Percentiles rank a stretch among this genome's conserved stretches.
Conservation (phyloP, 164 flowering plant species). For the Magnolia sinica region DNA sequence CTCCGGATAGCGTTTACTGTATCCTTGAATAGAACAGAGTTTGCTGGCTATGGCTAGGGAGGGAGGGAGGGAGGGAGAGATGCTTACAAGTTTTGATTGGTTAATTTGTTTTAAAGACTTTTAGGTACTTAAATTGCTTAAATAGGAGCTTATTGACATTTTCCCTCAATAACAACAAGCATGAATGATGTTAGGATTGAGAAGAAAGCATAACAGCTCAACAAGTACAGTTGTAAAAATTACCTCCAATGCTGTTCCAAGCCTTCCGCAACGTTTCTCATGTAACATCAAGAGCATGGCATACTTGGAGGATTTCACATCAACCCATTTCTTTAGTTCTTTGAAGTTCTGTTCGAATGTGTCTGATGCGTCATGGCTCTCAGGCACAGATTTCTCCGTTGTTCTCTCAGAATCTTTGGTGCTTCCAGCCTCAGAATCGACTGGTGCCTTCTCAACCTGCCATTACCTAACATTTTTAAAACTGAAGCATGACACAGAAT, state of each 20-base stretch:
- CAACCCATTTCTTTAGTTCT: slow-evolving; percentile 86
- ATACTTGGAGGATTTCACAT: slow-evolving; percentile 71
- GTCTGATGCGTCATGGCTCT: slow-evolving; percentile 30
- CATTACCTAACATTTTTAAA: not conserved
- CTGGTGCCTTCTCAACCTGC: slow-evolving; percentile 31
- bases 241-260: slow-evolving; percentile 92
- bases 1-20: too few relatives aligned
- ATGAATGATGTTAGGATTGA: not conserved
- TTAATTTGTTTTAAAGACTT: not conserved
- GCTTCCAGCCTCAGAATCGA: slow-evolving; percentile 17
- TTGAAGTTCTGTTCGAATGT: slow-evolving; percentile 76
- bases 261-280: slow-evolving; percentile 64
- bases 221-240: not conserved
- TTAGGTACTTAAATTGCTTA: not conserved
- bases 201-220: not conserved
- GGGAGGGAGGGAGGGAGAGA: too few relatives aligned
- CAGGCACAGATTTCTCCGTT: slow-evolving; percentile 22
- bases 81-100: too few relatives aligned
- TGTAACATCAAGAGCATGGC: slow-evolving; percentile 57
- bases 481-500: not conserved
- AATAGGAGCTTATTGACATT: not conserved
- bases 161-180: not conserved
- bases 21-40: too few relatives aligned
- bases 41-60: too few relatives aligned
- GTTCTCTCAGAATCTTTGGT: slow-evolving; percentile 21